These are phyloP conservation scores for Medicago ruthenica DNA, from an alignment of 306 rosid species.

Conservation along the genomic window DNA sequence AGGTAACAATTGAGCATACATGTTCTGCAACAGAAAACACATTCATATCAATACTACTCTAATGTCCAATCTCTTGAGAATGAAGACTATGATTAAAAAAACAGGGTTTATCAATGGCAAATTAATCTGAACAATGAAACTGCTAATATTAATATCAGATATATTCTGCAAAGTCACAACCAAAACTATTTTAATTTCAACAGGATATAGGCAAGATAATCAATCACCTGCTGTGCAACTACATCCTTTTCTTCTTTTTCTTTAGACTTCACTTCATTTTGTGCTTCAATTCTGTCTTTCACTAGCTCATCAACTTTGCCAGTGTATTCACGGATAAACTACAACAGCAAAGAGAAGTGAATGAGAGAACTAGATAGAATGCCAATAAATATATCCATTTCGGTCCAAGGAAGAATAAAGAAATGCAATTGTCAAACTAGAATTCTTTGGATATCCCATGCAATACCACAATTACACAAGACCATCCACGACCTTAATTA, in stretches of 20 bases:
- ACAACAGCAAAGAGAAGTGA: conserved; percentile 38
- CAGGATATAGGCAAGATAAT: conserved; percentile 28
- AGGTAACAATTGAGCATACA: conserved; percentile 98
- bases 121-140: conserved; percentile 27
- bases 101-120: not conserved
- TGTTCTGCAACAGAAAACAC: conserved; percentile 77
- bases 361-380: conserved; percentile 31
- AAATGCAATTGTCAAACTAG: conserved; percentile 16
- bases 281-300: conserved; percentile 88
- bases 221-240: conserved; percentile 89
- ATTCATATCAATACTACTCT: conserved; percentile 32
- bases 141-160: conserved; percentile 7
- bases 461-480: conserved; percentile 15
- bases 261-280: conserved; percentile 71
- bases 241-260: conserved; percentile 95
- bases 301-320: conserved; percentile 96
- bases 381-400: conserved; percentile 23
- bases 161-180: conserved; percentile 3
- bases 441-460: conserved; percentile 17
- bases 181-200: not conserved
- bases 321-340: conserved; percentile 96
- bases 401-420: conserved; percentile 22
- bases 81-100: conserved; percentile 2
- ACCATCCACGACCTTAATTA: conserved; percentile 36
- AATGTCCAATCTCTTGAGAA: conserved; percentile 13